Base-by-base conservation (phyloP, 805 yeast genomes). In the Yarrowia osloensis region DNA sequence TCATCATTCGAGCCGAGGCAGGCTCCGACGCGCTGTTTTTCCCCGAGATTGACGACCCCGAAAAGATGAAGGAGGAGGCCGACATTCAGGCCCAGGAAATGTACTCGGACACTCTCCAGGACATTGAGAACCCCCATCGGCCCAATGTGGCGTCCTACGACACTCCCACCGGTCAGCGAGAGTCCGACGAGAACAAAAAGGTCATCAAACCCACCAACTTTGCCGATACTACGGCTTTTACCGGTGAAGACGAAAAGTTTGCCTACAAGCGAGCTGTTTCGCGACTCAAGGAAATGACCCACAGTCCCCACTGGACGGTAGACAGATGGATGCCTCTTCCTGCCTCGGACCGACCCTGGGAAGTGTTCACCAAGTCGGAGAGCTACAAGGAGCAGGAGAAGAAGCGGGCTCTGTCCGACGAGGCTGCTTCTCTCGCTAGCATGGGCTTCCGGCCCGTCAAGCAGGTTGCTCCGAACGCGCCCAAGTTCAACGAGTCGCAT, bases 201-300 rank as follows among this genome's bases (percentile, higher is more conserved):
- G 52, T 61, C 21, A 22, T 44, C 54, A 81, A 76, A 70, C 67
- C 69, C 17, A 24, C 69, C 24, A 74, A 74, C 47, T 72, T 73
- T 31, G 65, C 69, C 6, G 67, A 61, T 9, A 71, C 70, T 21
- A 78, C 79, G 12, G 85, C 86, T 11, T 88, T 88, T 71, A 88
- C 91, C 0, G 93, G 93, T 26, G 91, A 88, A 71, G 93, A 88
- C 75, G 93, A 88, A 73, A 82, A 82, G 76, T 88, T 88, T 76
- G 91, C 93, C 3, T 88, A 83, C 72, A 85, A 85, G 69, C 77
- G 93, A 70, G 92, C 93, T 0, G 86, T 88, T 1, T 85, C 88
- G 71, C 77, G 93, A 70, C 80, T 88, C 40, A 80, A 80, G 65
- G 88, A 85, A 70, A 85, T 85, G 88, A 81, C 84, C 3, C 82